A percentile compares a stretch with the other conserved stretches of the same genome.
Conservation (phyloP, 768 basidiomycete genomes). For the Scleroderma citrinum region DNA sequence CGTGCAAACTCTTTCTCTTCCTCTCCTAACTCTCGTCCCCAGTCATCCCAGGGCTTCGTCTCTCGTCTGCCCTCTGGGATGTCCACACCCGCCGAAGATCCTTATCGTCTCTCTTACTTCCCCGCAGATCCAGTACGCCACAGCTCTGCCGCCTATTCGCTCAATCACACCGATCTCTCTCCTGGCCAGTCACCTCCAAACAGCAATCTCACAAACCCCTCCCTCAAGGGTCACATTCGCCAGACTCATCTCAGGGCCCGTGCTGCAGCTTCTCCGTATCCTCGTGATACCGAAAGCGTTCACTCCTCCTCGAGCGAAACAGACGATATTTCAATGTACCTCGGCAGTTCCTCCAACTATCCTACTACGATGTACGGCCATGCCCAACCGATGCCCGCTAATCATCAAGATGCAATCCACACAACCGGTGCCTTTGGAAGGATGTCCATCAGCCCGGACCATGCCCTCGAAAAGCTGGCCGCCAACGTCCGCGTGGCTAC, state of each 20-base stretch:
- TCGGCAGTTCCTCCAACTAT: conserved; percentile 57
- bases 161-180: conserved; percentile 36
- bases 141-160: conserved; percentile 39
- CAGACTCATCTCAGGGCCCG: conserved; percentile 75
- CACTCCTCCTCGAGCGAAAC: conserved; percentile 86
- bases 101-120: conserved; percentile 62
- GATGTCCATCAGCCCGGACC: conserved; percentile 72
- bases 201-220: conserved; percentile 66
- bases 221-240: conserved; percentile 72
- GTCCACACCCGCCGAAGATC: conserved; percentile 55
- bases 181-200: conserved; percentile 67
- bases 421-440: conserved; percentile 70
- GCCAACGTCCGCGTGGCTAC: conserved; percentile 84
- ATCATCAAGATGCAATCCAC: conserved; percentile 45
- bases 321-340: conserved; percentile 81
- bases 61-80: conserved; percentile 47
- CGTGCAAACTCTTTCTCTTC: conserved; percentile 77
- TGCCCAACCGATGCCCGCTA: conserved; percentile 33
- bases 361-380: conserved; percentile 54
- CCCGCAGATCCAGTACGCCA: conserved; percentile 39
- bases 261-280: conserved; percentile 78
- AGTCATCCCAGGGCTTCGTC: conserved; percentile 66
- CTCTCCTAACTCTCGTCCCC: conserved; percentile 65
- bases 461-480: conserved; percentile 79
- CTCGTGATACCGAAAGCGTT: conserved; percentile 79